Evolutionary conservation across 2,329 filamentous ascomycete species (phyloP).

Genomic region (Colletotrichum chrysophilum): DNA sequence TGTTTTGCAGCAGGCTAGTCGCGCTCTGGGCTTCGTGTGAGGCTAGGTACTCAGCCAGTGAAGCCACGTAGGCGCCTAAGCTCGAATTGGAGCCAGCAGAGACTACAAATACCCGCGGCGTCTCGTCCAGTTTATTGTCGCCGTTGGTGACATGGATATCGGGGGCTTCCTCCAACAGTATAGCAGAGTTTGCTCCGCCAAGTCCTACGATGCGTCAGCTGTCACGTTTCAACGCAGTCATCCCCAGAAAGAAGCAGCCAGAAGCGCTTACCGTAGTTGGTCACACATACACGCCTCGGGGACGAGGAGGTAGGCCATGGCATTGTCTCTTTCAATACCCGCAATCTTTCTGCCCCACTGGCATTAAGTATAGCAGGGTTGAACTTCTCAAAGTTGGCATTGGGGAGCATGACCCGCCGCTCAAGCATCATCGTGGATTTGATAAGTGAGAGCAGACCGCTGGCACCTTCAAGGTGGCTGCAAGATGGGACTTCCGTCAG

Average conservation of each 20-base stretch:
- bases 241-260: background rate
- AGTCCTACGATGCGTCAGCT: constrained; percentile 17
- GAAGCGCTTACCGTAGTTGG: constrained; percentile 25
- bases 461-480: constrained; percentile 28
- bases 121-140: background rate
- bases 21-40: background rate
- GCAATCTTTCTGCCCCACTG: background rate
- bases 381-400: constrained; percentile 28
- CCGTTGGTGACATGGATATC: background rate
- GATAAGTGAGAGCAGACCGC: constrained; percentile 28
- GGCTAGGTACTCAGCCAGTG: constrained; percentile 26
- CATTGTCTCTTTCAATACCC: constrained; percentile 12
- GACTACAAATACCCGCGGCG: background rate
- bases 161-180: constrained; percentile 19
- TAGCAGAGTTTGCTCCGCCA: constrained; percentile 27
- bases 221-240: background rate
- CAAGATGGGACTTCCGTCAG: constrained; percentile 1
- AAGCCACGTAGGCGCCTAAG: constrained; percentile 24
- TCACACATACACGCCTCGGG: constrained; percentile 24
- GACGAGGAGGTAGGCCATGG: constrained; percentile 25
- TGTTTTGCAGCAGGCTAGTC: constrained; percentile 15
- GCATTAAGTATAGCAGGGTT: constrained; percentile 21
- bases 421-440: constrained; percentile 32
- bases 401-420: constrained; percentile 28
- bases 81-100: constrained; percentile 24